These are phyloP conservation scores for Fusarium cicatricum DNA, from an alignment of 2,329 filamentous ascomycete genomes.

Conservation along the genomic window DNA sequence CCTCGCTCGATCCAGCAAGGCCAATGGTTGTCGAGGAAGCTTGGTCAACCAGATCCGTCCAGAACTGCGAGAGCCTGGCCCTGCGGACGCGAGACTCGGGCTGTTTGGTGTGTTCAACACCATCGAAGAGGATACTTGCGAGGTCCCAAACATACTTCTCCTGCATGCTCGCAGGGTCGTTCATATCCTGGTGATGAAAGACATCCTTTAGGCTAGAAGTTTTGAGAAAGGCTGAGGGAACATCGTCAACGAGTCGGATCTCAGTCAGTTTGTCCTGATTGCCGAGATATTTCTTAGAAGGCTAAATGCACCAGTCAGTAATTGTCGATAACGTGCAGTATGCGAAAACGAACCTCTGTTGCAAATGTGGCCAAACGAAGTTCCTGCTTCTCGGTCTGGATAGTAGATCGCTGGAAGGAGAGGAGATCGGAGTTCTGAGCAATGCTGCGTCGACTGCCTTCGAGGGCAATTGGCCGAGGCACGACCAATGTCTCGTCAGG, in stretches of 20 bases:
- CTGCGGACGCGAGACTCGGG: conserved; percentile 57
- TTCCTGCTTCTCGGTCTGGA: conserved; percentile 71
- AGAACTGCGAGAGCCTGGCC: conserved; percentile 72
- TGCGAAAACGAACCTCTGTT: conserved; percentile 54
- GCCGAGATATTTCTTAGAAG: conserved; percentile 62
- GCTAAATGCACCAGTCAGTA: conserved; percentile 49
- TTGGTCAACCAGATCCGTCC: conserved; percentile 71
- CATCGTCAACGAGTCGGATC: conserved; percentile 61
- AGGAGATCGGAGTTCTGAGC: conserved; percentile 44
- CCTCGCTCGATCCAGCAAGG: conserved; percentile 72
- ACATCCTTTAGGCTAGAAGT: conserved; percentile 47
- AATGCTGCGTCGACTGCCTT: conserved; percentile 46
- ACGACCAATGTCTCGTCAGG: conserved; percentile 77
- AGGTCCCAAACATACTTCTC: conserved; percentile 87
- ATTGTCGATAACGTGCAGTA: background rate
- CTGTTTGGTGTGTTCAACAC: conserved; percentile 56
- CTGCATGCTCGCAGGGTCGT: conserved; percentile 59
- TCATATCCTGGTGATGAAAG: conserved; percentile 53
- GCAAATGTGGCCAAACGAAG: conserved; percentile 71
- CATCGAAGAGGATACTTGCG: conserved; percentile 86
- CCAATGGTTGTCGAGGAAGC: conserved; percentile 63
- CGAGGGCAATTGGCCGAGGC: conserved; percentile 48
- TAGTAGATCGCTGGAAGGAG: conserved; percentile 51
- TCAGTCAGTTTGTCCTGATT: conserved; percentile 64
- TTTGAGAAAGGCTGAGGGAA: conserved; percentile 66